Evolutionary conservation across 108 stramenopile genomes (phyloP).

Genomic region (Ochromonas danica): DNA sequence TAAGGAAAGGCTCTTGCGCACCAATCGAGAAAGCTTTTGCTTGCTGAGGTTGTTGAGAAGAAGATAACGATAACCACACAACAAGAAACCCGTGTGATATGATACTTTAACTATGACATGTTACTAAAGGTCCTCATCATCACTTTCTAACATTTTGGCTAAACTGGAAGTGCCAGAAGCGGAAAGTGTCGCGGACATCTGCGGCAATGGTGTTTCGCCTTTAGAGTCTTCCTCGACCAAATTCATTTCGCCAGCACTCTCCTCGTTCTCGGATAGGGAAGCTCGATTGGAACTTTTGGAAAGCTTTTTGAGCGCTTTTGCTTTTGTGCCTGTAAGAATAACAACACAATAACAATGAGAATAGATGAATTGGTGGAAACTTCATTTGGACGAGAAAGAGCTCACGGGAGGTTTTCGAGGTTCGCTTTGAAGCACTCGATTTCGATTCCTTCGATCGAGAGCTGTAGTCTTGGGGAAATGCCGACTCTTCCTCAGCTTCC

Average conservation of each 20-base stretch:
- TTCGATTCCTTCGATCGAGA: too few relatives aligned
- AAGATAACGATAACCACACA: slow-evolving; percentile 16
- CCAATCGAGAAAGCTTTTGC: slow-evolving; percentile 15
- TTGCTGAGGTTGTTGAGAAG: slow-evolving; percentile 15
- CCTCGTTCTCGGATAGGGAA: slow-evolving; percentile 13
- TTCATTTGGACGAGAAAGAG: too few relatives aligned
- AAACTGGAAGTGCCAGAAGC: slow-evolving; percentile 14
- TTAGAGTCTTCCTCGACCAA: slow-evolving; percentile 15
- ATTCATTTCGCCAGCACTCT: slow-evolving; percentile 15
- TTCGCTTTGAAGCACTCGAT: too few relatives aligned
- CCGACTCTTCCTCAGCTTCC: too few relatives aligned
- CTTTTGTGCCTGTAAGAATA: slow-evolving; percentile 15
- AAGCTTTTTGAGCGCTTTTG: slow-evolving; percentile 15
- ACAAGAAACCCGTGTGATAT: slow-evolving; percentile 15
- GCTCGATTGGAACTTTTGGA: slow-evolving; percentile 15
- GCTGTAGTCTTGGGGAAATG: too few relatives aligned
- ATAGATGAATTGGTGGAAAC: too few relatives aligned
- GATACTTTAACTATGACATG: slow-evolving; percentile 17
- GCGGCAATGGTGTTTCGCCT: slow-evolving; percentile 13
- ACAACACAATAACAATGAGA: too few relatives aligned
- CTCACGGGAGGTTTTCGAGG: too few relatives aligned
- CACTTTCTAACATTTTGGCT: slow-evolving; percentile 16
- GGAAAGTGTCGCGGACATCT: slow-evolving; percentile 13
- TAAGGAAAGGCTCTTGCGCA: slow-evolving; percentile 14
- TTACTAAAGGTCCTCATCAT: slow-evolving; percentile 16